Evolutionary conservation across 306 rosid genomes (phyloP).

Genomic region (Trifolium dubium): DNA sequence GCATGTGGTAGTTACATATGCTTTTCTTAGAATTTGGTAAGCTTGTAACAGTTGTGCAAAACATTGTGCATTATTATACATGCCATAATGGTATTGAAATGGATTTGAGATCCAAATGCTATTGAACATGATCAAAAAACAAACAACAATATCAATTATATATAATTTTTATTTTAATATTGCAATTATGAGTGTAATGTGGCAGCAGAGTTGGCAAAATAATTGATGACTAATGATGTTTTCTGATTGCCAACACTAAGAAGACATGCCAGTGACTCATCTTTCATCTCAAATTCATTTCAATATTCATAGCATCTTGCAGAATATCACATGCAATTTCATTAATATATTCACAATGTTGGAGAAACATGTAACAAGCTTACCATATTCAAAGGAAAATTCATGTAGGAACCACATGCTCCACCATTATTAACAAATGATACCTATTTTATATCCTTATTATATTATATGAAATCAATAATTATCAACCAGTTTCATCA

Average conservation of each 20-base stretch:
- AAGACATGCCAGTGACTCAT: conserved; percentile 39
- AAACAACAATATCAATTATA: no score
- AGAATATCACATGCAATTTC: conserved; percentile 11
- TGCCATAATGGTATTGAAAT: background rate
- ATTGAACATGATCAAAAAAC: no score
- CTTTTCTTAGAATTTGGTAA: conserved; percentile 34
- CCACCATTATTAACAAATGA: conserved; percentile 17
- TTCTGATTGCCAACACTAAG: conserved; percentile 30
- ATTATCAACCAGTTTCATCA: background rate
- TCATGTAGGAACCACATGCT: conserved; percentile 55
- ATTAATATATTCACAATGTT: conserved; percentile 32
- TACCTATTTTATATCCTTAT: conserved; percentile 1
- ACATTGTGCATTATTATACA: conserved; percentile 41
- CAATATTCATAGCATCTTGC: no score
- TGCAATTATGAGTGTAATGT: conserved; percentile 42
- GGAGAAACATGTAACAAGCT: conserved; percentile 47
- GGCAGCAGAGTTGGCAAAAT: conserved; percentile 50
- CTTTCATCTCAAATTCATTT: conserved; percentile 22
- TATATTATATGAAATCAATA: background rate
- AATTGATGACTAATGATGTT: conserved; percentile 40
- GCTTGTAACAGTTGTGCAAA: conserved; percentile 49
- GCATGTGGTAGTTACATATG: conserved; percentile 50
- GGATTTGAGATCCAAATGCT: conserved; percentile 15
- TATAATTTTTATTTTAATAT: background rate
- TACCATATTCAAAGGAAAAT: conserved; percentile 38